Base-by-base conservation (phyloP, 139 green algal genomes). In the Tetradesmus lagerheimii region DNA sequence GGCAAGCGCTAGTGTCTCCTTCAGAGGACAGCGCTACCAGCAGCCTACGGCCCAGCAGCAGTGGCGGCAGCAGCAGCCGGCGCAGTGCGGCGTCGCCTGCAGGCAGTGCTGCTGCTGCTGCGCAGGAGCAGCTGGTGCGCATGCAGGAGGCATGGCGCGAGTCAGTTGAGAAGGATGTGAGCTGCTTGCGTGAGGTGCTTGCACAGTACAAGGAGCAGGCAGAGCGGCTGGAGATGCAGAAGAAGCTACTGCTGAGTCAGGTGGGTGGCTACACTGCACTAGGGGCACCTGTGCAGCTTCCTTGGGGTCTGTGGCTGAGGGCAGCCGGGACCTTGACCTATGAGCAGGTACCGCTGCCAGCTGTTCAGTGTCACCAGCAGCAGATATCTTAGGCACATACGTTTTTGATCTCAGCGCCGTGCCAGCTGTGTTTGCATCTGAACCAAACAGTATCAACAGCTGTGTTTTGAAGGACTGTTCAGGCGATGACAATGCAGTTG, bases 241-340 rank as follows among this genome's bases (percentile, higher is more conserved):
- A 97, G 81, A 91, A 93, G 92, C 83, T 97, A 57, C 90, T 97
- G 20, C 89, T 97, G 9, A 93, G 93, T 62, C 93, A 97, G 93
- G 94, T 94, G 71, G 31, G 76, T 31, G 57, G 25, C 25, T n/a
- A 71, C 4, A 31, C 57, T 71, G 57, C 25, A 8, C 57, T 71
- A 8, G 57, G 57, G 23, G 15, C 4, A 11, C 1, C 16, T n/a
- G 18, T 31, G 15, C 16, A 23, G 66, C 66, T 37, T 14, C 35
- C 5, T 76, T 12, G 66, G 11, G 2, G 66, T 37, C 16, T 76
- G 15, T 12, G 15, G 20, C 20, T 25, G 29, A 15, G 4, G 43
- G 74, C 34, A 43, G 29, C 31, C 43, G 74, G n/a, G n/a, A n/a
- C n/a, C n/a, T n/a, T n/a, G n/a, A n/a, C n/a, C n/a, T n/a, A n/a